Evolutionary conservation across 2,329 filamentous ascomycete species (phyloP), one percentile per base, ranked within the genome.

Genomic region (Herpotrichia juniperi): DNA sequence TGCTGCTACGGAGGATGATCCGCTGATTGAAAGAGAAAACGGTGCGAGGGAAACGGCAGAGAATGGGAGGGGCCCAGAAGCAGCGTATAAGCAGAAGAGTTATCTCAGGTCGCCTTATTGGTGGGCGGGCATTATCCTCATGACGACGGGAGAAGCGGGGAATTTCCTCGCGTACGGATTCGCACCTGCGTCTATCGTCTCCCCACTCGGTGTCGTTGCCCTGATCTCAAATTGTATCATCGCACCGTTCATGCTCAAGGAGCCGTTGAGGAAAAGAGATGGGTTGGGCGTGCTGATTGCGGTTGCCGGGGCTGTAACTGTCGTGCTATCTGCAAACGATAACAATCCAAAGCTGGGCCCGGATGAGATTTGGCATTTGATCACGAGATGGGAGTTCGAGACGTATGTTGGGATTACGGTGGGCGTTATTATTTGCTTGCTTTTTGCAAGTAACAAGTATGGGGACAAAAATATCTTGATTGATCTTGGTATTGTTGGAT

Each of bases 141-240:
- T 99, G 85, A 91, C 88, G 0, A 78, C 96, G 21, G 94, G 94
- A 51, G 94, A 99, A 77, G 88, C 90, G 69, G 94, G 94, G 46
- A 99, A 99, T 73, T 99, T 99, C 69, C 78, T 99, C 57, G 94
- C 94, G 0, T 99, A 99, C 68, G 94, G 94, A 21, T 99, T 99
- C 72, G 94, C 94, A 25, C 94, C 94, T 3, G 94, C 94, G 7
- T 97, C 94, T 12, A 97, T 99, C 64, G 94, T 99, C 35, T 97
- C 93, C 28, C 94, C 94, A 0, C 81, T 99, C 5, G 94, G 94
- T 9, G 94, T 99, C n/a, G 94, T 99, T 11, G 94, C 94, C 2
- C 80, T 99, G 56, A 87, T 99, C 40, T 96, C 93, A 39, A 99
- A 99, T 76, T 99, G 94, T 74, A 85, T 99, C 54, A 96, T 99